Evolutionary conservation across 257 asterid genomes (phyloP).

Genomic region (Leonotis leonurus): DNA sequence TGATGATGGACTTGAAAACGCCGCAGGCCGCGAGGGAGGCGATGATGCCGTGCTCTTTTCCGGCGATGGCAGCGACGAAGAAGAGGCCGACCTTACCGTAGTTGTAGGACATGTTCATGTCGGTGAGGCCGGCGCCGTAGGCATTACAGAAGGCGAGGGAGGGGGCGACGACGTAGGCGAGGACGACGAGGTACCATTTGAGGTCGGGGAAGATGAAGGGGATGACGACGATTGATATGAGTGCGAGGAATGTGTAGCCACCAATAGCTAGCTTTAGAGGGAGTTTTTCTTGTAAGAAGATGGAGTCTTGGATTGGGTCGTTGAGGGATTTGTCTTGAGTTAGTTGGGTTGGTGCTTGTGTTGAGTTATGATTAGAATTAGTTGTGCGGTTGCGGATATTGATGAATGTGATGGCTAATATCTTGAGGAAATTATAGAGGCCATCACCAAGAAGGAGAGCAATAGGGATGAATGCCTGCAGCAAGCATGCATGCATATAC

Average conservation of each 20-base stretch:
- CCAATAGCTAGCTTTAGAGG: slow-evolving; percentile 48
- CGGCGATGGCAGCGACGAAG: slow-evolving; percentile 56
- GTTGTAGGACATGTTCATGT: slow-evolving; percentile 70
- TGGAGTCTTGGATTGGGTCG: slow-evolving; percentile 28
- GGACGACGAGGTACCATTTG: slow-evolving; percentile 61
- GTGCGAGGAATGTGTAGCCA: slow-evolving; percentile 42
- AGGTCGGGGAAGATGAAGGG: slow-evolving; percentile 62
- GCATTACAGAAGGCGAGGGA: slow-evolving; percentile 74
- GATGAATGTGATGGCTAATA: slow-evolving; percentile 6
- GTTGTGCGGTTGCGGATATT: slow-evolving; percentile 1
- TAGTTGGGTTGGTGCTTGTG: too few relatives aligned
- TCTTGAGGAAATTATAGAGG: slow-evolving; percentile 63
- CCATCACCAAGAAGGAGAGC: slow-evolving; percentile 90
- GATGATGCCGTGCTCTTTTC: slow-evolving; percentile 57
- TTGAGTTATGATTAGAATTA: too few relatives aligned
- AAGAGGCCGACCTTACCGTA: slow-evolving; percentile 76
- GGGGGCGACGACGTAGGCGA: slow-evolving; percentile 59
- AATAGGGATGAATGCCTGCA: slow-evolving; percentile 71
- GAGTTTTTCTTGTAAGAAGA: slow-evolving; percentile 43
- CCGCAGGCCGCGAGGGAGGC: slow-evolving; percentile 73
- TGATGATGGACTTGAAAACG: slow-evolving; percentile 48
- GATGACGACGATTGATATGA: slow-evolving; percentile 36
- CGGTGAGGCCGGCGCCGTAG: slow-evolving; percentile 75
- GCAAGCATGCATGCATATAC: too few relatives aligned
- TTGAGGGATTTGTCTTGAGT: slow-evolving; percentile 11